Percentiles rank a stretch among this genome's conserved stretches.
These are phyloP conservation scores for Fusarium lateritium DNA, from an alignment of 2,329 filamentous ascomycete species.

Conservation along the genomic window DNA sequence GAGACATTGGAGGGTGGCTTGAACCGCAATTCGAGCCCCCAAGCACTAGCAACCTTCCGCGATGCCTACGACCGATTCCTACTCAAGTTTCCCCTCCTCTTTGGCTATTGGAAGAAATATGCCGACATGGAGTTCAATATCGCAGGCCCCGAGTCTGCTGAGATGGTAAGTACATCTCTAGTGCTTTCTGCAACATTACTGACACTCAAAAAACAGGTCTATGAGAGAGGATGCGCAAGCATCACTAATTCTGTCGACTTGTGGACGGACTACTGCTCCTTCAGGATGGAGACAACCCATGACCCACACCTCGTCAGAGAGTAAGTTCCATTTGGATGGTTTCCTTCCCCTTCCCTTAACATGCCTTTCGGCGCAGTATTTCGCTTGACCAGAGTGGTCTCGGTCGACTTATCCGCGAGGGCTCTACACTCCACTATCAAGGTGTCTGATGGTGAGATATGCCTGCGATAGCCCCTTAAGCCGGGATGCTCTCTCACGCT, in stretches of 20 bases:
- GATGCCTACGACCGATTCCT: slow-evolving; percentile 94
- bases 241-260: slow-evolving; percentile 95
- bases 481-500: slow-evolving; percentile 76
- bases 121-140: slow-evolving; percentile 98
- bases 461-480: slow-evolving; percentile 70
- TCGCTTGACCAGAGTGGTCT: slow-evolving; percentile 59
- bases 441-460: slow-evolving; percentile 77
- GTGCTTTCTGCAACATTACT: slow-evolving; percentile 7
- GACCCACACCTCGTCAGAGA: slow-evolving; percentile 97
- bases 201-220: slow-evolving; percentile 73
- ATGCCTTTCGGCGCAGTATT: slow-evolving; percentile 63
- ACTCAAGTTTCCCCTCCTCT: slow-evolving; percentile 93
- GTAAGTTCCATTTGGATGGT: slow-evolving; percentile 85
- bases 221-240: slow-evolving; percentile 94
- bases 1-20: slow-evolving; percentile 92
- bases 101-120: slow-evolving; percentile 99
- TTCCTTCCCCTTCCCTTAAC: slow-evolving; percentile 80
- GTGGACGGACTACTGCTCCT: slow-evolving; percentile 97
- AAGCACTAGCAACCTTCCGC: slow-evolving; percentile 89
- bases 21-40: slow-evolving; percentile 95
- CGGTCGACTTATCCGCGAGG: slow-evolving; percentile 55
- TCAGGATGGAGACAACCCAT: slow-evolving; percentile 98
- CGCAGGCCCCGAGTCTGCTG: slow-evolving; percentile 94
- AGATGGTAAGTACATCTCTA: slow-evolving; percentile 78
- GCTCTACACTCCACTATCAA: slow-evolving; percentile 57